These are phyloP conservation scores for Candolleomyces aberdarensis DNA, from an alignment of 768 basidiomycete genomes.

Conservation along the genomic window DNA sequence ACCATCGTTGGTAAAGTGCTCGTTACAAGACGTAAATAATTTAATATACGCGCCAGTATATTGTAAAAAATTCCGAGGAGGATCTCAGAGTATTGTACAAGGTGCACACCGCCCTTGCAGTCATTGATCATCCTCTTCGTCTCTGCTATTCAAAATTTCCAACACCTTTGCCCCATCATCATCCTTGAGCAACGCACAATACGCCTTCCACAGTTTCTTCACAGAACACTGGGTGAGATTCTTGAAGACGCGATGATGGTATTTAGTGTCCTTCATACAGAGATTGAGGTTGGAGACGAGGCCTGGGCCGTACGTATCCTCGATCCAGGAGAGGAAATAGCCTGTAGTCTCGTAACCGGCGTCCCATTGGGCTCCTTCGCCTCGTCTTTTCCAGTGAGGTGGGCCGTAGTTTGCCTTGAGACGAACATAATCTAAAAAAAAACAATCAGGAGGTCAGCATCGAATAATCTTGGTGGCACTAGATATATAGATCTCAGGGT, in stretches of 20 bases:
- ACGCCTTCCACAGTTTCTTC: conserved; percentile 55
- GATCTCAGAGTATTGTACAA: no score
- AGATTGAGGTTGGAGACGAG: conserved; percentile 59
- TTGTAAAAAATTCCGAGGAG: no score
- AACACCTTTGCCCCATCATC: not conserved
- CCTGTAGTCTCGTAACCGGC: conserved; percentile 73
- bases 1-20: no score
- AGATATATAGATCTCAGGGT: no score
- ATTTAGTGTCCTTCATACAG: conserved; percentile 44
- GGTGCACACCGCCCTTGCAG: no score
- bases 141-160: not conserved
- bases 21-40: no score
- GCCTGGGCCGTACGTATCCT: conserved; percentile 49
- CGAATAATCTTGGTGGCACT: no score
- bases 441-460: not conserved
- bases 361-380: conserved; percentile 56
- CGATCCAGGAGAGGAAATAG: conserved; percentile 72
- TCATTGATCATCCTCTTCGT: not conserved
- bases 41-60: no score
- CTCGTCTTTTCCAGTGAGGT: conserved; percentile 63
- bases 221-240: conserved; percentile 50
- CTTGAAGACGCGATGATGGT: conserved; percentile 51
- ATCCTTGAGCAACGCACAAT: conserved; percentile 38
- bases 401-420: conserved; percentile 54
- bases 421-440: conserved; percentile 63